Conservation (phyloP, 2,329 filamentous ascomycete species). For the Penicillium sp. region DNA sequence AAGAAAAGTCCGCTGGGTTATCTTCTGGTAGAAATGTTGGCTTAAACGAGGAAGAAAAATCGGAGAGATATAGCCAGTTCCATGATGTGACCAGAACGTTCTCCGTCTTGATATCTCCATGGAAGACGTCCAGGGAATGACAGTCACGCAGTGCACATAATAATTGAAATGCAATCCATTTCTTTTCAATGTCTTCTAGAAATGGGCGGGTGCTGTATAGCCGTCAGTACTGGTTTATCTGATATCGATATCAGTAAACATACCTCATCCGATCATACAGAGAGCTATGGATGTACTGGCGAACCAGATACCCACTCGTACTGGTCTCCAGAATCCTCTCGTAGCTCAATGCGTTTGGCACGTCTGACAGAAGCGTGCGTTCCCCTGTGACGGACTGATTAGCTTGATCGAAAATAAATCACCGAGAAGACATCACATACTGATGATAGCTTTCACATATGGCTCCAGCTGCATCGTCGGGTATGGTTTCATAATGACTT, state of each 20-base stretch:
- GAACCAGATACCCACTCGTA: slow-evolving; percentile 84
- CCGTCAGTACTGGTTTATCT: slow-evolving; percentile 13
- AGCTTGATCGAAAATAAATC: slow-evolving; percentile 9
- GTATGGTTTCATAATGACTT: slow-evolving; percentile 91
- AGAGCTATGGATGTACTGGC: slow-evolving; percentile 93
- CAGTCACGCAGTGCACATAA: slow-evolving; percentile 89
- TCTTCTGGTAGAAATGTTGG: slow-evolving; percentile 90
- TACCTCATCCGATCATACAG: slow-evolving; percentile 85
- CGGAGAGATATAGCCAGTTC: slow-evolving; percentile 98
- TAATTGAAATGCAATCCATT: slow-evolving; percentile 95
- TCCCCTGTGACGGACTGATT: slow-evolving; percentile 56
- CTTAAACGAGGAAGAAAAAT: slow-evolving; percentile 95
- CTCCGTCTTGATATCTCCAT: slow-evolving; percentile 98
- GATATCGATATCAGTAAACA: neutral
- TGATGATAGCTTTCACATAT: slow-evolving; percentile 71
- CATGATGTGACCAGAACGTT: slow-evolving; percentile 96
- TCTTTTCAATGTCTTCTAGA: slow-evolving; percentile 95
- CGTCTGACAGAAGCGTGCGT: slow-evolving; percentile 69
- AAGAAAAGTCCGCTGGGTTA: slow-evolving; percentile 94
- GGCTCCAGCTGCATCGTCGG: slow-evolving; percentile 71
- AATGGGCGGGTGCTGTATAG: slow-evolving; percentile 81
- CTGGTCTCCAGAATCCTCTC: slow-evolving; percentile 88
- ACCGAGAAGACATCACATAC: slow-evolving; percentile 41
- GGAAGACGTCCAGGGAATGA: slow-evolving; percentile 81
- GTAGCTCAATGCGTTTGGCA: slow-evolving; percentile 88